Conservation (phyloP, 805 yeast genomes). For the Candida arabinofermentans region DNA sequence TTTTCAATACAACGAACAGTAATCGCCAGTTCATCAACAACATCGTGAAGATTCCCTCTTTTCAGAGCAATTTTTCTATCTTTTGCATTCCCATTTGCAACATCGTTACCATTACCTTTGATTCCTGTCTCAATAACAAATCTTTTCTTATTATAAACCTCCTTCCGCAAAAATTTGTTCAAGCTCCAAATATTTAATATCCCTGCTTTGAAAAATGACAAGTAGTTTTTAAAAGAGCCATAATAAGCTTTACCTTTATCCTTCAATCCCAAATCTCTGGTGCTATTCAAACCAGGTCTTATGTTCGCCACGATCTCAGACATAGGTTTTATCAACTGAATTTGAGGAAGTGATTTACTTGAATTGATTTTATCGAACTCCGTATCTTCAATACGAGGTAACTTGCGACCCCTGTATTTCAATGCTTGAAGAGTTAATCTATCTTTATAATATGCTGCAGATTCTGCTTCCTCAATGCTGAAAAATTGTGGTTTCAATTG, state of each 20-base stretch:
- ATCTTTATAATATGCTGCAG: background rate
- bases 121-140: conserved; percentile 27
- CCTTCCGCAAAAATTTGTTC: conserved; percentile 24
- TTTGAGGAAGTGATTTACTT: conserved; percentile 16
- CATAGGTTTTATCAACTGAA: conserved; percentile 16
- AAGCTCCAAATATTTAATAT: conserved; percentile 52
- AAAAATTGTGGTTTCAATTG: conserved; percentile 2
- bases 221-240: conserved; percentile 18
- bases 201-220: conserved; percentile 57
- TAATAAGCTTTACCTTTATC: conserved; percentile 12
- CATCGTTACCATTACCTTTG: conserved; percentile 15
- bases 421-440: background rate
- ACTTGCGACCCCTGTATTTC: background rate
- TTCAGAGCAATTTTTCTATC: conserved; percentile 17
- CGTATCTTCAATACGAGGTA: background rate
- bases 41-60: conserved; percentile 9
- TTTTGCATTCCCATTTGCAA: conserved; percentile 23
- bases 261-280: conserved; percentile 3
- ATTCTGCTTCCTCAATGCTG: background rate
- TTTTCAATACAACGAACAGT: conserved; percentile 21
- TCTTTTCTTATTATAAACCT: conserved; percentile 25
- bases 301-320: conserved; percentile 1
- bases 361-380: conserved; percentile 7
- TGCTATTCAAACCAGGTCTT: background rate
- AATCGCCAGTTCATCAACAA: conserved; percentile 25